Evolutionary conservation across 176 grass and related monocot genomes (phyloP), one percentile per base, ranked within the genome.

Genomic region (Tuctoria greenei): DNA sequence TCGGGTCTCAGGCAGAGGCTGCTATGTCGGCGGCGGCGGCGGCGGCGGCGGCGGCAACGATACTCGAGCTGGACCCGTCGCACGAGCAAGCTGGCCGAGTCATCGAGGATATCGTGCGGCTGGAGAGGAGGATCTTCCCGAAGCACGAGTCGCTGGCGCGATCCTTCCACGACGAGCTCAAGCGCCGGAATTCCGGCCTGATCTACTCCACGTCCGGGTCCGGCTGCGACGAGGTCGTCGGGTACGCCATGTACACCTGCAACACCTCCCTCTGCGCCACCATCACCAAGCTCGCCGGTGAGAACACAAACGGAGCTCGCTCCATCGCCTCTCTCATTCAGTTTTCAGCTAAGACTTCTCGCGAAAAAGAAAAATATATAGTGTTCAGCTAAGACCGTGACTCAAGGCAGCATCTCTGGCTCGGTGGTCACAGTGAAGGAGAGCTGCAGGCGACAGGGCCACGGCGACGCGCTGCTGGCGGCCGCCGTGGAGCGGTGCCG

Each of bases 81-180:
- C 61, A 79, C 59, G 79, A 79, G 62, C 73, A 61, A 28, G 73
- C 87, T 7, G 82, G 34, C 60, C 25, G 57, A 35, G 65, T 89
- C 23, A 72, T 95, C 67, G 85, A 92, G 2, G 84, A 88, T 10
- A 86, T 99, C 58, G 82, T 86, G 76, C 84, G 91, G 4, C 56
- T 95, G 69, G 91, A 99, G 69, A 85, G 64, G 73, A 82, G 77
- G 82, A 99, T 92, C 51, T 99, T 95, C 51, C 95, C 95, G 60
- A 95, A 99, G 84, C 95, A 99, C 85, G 95, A 99, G 82, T 99
- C 95, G 18, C 73, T 99, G 25, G 61, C 89, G 38, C 88, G 83
- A 60, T 78, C 89, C 10, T 84, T 95, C 71, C 79, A 88, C 28
- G 85, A 86, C 60, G 95, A 92, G 78, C 67, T 90, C 50, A 88